Conservation (phyloP, 169 alveolate species). For the Plasmodium cynomolgi region DNA sequence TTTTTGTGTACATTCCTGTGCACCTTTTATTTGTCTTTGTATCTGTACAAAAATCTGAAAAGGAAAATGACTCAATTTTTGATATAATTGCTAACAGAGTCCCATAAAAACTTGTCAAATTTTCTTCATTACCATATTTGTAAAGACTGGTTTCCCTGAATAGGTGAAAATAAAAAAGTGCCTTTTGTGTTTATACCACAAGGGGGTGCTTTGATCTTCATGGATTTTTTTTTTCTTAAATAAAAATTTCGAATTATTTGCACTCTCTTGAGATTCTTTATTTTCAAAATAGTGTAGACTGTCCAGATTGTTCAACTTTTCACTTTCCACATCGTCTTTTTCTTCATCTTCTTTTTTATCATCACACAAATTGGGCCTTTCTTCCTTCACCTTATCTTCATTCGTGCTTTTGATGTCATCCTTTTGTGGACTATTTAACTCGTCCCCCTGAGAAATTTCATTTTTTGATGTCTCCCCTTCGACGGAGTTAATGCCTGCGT, state of each 20-base stretch:
- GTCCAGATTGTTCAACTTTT: constrained; percentile 28
- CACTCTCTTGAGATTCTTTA: constrained; percentile 13
- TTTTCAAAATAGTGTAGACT: constrained; percentile 33
- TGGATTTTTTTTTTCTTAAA: constrained; percentile 39
- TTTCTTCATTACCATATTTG: constrained; percentile 86
- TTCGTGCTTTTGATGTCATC: neutral
- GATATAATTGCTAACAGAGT: constrained; percentile 87
- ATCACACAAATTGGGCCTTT: neutral
- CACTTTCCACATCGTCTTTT: constrained; percentile 5
- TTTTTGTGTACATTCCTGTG: constrained; percentile 18
- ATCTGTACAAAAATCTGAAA: constrained; percentile 65
- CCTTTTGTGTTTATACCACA: constrained; percentile 83
- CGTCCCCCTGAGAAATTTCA: neutral
- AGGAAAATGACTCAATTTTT: constrained; percentile 81
- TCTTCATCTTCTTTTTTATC: neutral
- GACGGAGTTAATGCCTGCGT: neutral
- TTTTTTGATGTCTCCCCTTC: neutral
- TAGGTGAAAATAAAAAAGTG: constrained; percentile 88
- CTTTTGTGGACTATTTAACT: neutral
- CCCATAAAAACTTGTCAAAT: constrained; percentile 75
- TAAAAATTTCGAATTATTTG: constrained; percentile 62
- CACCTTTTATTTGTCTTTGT: constrained; percentile 23
- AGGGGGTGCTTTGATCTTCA: constrained; percentile 77
- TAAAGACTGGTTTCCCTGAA: constrained; percentile 88
- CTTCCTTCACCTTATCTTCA: neutral